Evolutionary conservation across 2,329 filamentous ascomycete species (phyloP), one percentile per base, ranked within the genome.

Genomic region (Lasiodiplodia hormozganensis): DNA sequence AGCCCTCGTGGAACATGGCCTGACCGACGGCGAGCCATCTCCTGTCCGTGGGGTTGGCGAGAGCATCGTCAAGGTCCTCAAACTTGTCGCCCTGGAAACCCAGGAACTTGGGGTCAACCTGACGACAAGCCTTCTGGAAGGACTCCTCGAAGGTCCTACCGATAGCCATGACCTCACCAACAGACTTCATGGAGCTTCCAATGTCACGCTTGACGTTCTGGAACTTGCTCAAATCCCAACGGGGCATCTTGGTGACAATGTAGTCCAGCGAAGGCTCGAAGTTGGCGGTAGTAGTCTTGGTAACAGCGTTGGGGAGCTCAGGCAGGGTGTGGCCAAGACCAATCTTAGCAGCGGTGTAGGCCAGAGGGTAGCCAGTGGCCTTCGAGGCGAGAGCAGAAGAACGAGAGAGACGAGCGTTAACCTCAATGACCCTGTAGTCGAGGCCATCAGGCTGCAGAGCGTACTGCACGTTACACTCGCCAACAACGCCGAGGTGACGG

Each of bases 81-180:
- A 98, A 98, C 78, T 95, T 90, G 81, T 95, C 95, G 69, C 94
- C 95, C 84, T 98, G 94, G 86, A 98, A 96, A 73, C 96, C 96
- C 72, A 95, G 83, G 79, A 92, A 98, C 76, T 88, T 89, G 73
- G 96, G 95, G 79, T 99, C 96, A 72, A 99, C 95, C 84, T 97
- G 93, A 70, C 96, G 93, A 78, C 97, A 97, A 71, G 96, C 96
- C 86, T 99, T 99, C 82, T 99, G 96, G 85, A 99, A 97, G 18
- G 94, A 97, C 84, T 99, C 96, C 83, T 99, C 96, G 75, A 98
- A 99, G 36, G 96, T 98, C 81, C 96, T 90, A 73, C 96, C 96
- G 76, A 99, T 98, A 72, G 96, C 96, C 96, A 99, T 99, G 70
- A 99, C 96, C 83, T 99, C 96, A 79, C 96, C 96, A 69, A 99